These are phyloP conservation scores for Aspergillus mulundensis DNA, from an alignment of 495 filamentous ascomycete genomes.

Conservation along the genomic window DNA sequence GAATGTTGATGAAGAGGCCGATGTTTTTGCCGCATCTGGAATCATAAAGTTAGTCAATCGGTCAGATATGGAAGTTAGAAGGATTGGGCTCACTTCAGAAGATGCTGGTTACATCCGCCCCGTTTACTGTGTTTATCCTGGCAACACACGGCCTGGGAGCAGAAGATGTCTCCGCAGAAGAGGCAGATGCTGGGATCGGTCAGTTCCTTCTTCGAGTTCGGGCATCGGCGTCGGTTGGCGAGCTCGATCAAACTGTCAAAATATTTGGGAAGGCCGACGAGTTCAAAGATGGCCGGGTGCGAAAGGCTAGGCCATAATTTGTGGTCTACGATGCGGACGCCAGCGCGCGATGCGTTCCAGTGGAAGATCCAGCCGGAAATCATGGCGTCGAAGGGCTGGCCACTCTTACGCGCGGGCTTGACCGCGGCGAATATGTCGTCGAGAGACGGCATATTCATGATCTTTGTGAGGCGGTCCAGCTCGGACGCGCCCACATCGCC, in stretches of 20 bases:
- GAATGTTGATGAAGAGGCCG: constrained; percentile 91
- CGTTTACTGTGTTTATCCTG: constrained; percentile 61
- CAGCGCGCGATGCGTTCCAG: constrained; percentile 45
- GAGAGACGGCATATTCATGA: constrained; percentile 69
- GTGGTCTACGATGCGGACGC: constrained; percentile 38
- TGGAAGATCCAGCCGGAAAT: constrained; percentile 80
- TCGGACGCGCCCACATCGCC: constrained; percentile 65
- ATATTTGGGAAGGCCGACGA: constrained; percentile 86
- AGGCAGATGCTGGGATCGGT: constrained; percentile 87
- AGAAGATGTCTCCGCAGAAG: constrained; percentile 94
- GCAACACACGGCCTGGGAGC: constrained; percentile 90
- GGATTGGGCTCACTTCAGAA: constrained; percentile 66
- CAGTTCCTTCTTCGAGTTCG: constrained; percentile 83
- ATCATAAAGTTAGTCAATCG: constrained; percentile 10
- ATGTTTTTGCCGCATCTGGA: constrained; percentile 80
- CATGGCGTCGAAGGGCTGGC: constrained; percentile 43
- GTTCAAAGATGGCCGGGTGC: constrained; percentile 89
- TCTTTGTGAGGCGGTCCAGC: constrained; percentile 72
- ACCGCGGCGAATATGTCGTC: constrained; percentile 66
- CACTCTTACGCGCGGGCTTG: constrained; percentile 29
- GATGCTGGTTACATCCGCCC: constrained; percentile 87
- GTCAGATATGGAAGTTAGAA: constrained; percentile 16
- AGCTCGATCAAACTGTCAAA: constrained; percentile 93
- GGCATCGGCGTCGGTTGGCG: constrained; percentile 77
- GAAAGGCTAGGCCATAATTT: constrained; percentile 51